These are phyloP conservation scores for Fraxinus baroniana DNA, from an alignment of 305 asterid species.

Conservation along the genomic window DNA sequence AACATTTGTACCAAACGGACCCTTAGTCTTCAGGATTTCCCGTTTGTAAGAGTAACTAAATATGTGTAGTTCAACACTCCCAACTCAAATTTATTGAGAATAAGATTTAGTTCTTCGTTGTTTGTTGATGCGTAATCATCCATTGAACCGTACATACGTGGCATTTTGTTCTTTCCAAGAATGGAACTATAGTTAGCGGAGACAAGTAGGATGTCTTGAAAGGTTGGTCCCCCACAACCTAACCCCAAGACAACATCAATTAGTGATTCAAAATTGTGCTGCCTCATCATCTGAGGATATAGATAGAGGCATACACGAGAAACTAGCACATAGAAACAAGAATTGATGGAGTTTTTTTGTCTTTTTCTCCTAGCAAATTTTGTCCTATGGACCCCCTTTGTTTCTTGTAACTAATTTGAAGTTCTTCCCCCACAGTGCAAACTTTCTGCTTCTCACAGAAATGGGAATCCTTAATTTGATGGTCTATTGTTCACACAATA, in stretches of 20 bases:
- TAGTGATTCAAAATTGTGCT: slow-evolving; percentile 23
- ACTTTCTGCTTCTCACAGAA: slow-evolving; percentile 24
- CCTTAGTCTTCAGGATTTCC: neutral
- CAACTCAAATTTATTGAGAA: neutral
- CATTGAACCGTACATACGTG: slow-evolving; percentile 1
- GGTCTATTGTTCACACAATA: slow-evolving; percentile 15
- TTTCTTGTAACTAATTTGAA: slow-evolving; percentile 17
- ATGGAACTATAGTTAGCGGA: slow-evolving; percentile 31
- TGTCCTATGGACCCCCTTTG: slow-evolving; percentile 37
- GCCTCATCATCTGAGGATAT: slow-evolving; percentile 20
- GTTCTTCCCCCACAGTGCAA: neutral
- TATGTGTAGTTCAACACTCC: neutral
- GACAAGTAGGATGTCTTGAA: slow-evolving; percentile 48
- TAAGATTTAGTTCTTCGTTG: neutral
- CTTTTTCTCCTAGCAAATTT: slow-evolving; percentile 24
- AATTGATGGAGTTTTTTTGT: slow-evolving; percentile 24
- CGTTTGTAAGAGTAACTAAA: neutral
- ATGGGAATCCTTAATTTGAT: slow-evolving; percentile 17
- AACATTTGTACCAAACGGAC: neutral
- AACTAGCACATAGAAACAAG: slow-evolving; percentile 10
- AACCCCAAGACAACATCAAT: slow-evolving; percentile 5
- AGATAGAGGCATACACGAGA: slow-evolving; percentile 8
- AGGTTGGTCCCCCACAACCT: slow-evolving; percentile 44
- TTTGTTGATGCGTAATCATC: slow-evolving; percentile 1
- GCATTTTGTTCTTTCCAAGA: slow-evolving; percentile 28